Base-by-base conservation (phyloP, 2,329 filamentous ascomycete genomes). In the Nemania sp. region DNA sequence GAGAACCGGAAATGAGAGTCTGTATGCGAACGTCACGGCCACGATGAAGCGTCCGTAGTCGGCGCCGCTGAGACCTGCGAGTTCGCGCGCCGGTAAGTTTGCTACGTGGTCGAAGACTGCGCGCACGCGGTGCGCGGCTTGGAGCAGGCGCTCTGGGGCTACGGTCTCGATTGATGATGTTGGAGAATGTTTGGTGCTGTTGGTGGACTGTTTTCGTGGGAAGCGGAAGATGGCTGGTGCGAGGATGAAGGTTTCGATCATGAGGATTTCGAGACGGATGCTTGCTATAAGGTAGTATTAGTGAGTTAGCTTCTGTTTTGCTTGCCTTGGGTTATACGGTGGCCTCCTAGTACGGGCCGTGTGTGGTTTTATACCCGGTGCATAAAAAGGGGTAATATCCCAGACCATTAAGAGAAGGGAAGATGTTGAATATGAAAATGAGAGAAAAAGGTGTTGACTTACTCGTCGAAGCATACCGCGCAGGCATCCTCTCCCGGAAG, bases 21-120 rank as follows among this genome's bases (percentile, higher is more conserved):
- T 73, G 42, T 78, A 73, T 14, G 72, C 73, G 4, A 80, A 52
- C 42, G 80, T 74, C 30, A 76, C 62, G 40, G 61, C 30, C 58
- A 68, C 41, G 39, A 81, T 72, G 45, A 80, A 64, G 23, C 70
- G 72, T 37, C 65, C 64, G 74, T 76, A 78, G 61, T 80, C 77
- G 12, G 70, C 65, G 23, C 68, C 65, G 41, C 71, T 69, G 58
- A 81, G 74, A 36, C 65, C 62, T 17, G 68, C 54, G 43, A 78
- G 66, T 14, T 66, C 60, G 2, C 58, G 43, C 1, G 64, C 30
- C 6, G 62, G 15, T 0, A 72, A 59, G 2, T 55, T 52, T 1
- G 42, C 26, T 8, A 74, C 37, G 48, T 67, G 62, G 34, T 72
- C 68, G 45, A 78, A 66, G 47, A 74, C 62, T 3, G 55, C 36